These are phyloP conservation scores for Jatropha podagrica DNA, from an alignment of 441 rosid species.

Conservation along the genomic window DNA sequence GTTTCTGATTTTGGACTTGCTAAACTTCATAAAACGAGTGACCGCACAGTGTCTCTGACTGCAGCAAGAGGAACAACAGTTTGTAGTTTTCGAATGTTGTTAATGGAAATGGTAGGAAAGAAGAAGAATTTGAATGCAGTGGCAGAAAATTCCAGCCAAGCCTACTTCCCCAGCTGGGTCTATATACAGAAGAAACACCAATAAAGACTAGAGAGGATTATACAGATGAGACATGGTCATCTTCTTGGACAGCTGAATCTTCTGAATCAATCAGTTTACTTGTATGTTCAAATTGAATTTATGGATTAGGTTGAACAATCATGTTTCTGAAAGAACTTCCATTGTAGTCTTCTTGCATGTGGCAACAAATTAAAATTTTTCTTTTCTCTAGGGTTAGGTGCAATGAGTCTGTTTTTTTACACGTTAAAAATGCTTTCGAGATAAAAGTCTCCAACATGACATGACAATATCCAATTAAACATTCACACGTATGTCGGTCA, in stretches of 20 bases:
- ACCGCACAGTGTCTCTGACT: background rate
- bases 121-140: conserved; percentile 5
- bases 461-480: background rate
- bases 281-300: background rate
- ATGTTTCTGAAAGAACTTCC: too few species aligned
- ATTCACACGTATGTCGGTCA: background rate
- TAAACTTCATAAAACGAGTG: conserved; percentile 7
- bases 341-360: too few species aligned
- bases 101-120: conserved; percentile 12
- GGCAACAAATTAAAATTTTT: too few species aligned
- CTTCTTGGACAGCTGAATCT: conserved; percentile 13
- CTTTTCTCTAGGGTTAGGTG: background rate
- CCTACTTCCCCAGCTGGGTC: conserved; percentile 13
- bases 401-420: background rate
- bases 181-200: conserved; percentile 4
- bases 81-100: conserved; percentile 22
- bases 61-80: conserved; percentile 25
- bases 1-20: conserved; percentile 30
- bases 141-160: conserved; percentile 17
- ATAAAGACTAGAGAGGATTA: background rate
- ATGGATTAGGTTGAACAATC: too few species aligned
- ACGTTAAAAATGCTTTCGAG: background rate
- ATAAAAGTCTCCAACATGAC: background rate
- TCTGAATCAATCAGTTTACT: conserved; percentile 22
- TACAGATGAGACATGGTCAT: conserved; percentile 20